These are phyloP conservation scores for Ascochyta pisi DNA, from an alignment of 2,329 filamentous ascomycete species.

Conservation along the genomic window DNA sequence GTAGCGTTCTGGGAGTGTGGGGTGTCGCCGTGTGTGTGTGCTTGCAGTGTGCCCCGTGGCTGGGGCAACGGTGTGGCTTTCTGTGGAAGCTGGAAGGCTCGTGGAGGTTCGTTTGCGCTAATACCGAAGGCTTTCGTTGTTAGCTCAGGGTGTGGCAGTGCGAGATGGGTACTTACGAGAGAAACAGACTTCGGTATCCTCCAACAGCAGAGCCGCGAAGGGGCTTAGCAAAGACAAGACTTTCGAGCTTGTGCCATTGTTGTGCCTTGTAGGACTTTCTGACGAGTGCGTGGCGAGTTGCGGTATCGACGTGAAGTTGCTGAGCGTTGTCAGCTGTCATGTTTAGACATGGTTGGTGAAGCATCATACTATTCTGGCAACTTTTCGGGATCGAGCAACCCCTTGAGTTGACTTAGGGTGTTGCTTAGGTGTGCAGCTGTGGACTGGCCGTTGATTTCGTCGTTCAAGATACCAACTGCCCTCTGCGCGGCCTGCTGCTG, in stretches of 20 bases:
- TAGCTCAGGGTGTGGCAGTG: conserved; percentile 8
- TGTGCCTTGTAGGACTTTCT: conserved; percentile 30
- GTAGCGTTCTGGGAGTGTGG: conserved; percentile 24
- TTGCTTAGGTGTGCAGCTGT: conserved; percentile 72
- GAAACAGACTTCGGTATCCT: conserved; percentile 48
- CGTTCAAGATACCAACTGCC: conserved; percentile 72
- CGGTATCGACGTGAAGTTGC: conserved; percentile 42
- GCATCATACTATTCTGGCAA: conserved; percentile 69
- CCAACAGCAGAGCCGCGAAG: conserved; percentile 63
- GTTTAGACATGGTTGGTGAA: not conserved
- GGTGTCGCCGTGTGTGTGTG: conserved; percentile 21
- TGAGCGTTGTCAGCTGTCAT: conserved; percentile 24
- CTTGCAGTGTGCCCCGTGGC: conserved; percentile 14
- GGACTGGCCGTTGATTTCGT: conserved; percentile 67
- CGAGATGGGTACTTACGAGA: conserved; percentile 31
- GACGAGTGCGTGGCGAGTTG: conserved; percentile 42
- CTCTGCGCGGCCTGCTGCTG: conserved; percentile 60
- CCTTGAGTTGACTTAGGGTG: conserved; percentile 75
- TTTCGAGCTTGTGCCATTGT: conserved; percentile 30
- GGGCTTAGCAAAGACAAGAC: conserved; percentile 51
- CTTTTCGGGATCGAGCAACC: conserved; percentile 74
- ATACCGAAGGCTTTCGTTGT: conserved; percentile 28
- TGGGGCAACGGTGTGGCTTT: conserved; percentile 22
- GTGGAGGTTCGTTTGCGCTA: conserved; percentile 18
- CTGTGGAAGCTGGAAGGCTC: conserved; percentile 16